Evolutionary conservation across 139 green algal species (phyloP), one percentile per base, ranked within the genome.

Genomic region (Limnomonas spitsbergensis): DNA sequence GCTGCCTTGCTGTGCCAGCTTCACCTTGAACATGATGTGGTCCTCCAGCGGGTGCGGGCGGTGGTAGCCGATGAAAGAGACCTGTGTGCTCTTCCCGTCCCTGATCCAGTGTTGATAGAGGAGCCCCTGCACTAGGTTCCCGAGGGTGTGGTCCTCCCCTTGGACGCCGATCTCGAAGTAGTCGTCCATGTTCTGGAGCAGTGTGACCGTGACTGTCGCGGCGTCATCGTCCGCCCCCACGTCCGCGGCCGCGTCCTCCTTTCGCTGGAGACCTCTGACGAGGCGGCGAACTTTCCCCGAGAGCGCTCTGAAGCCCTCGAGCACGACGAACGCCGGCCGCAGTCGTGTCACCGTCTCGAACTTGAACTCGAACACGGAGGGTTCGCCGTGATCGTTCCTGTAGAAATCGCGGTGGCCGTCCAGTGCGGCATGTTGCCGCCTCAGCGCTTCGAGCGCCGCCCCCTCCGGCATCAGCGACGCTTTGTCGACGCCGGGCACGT

Each of bases 121-220:
- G 35, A 53, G 34, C 20, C 35, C 69, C 69, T 76, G 69, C 69
- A 76, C 9, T 9, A 76, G 35, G 69, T 42, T 53, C 20, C 69
- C 69, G 20, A 76, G 34, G 35, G 69, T 76, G 69, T 76, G 69
- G 37, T 53, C 34, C 69, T 54, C 35, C 4, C 69, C 69, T 14
- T 32, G 26, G 9, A 72, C 27, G 7, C 26, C 9, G 26, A 72
- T 20, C 47, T 61, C 47, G 47, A 29, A 61, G 20, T 29, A 61
- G 47, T 61, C 47, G 14, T 61, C 47, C 47, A 61, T 61, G 47
- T 61, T 61, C 47, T 14, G 47, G 61, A 72, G 26, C 27, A 36
- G 7, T 37, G 26, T 72, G 9, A 37, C 61, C 61, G 61, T 7
- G 27, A 34, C 61, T 39, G 9, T 37, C 27, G 27, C 61, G 27